Conservation (phyloP, 108 stramenopile species). For the Mayamaea pseudoterrestris region DNA sequence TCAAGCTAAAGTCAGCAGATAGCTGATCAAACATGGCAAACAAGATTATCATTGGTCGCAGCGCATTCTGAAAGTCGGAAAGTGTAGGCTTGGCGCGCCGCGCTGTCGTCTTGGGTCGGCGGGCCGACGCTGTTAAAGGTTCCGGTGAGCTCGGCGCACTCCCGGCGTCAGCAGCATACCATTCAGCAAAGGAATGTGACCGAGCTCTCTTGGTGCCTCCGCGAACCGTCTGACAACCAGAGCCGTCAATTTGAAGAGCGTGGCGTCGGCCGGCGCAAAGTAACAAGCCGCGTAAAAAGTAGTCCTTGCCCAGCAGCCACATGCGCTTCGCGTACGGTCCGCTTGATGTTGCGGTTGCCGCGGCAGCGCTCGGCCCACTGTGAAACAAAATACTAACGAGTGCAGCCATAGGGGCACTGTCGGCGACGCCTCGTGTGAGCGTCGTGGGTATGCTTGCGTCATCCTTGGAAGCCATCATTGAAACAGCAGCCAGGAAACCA, state of each 20-base stretch:
- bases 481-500: conserved; percentile 60
- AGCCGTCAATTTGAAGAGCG: conserved; percentile 44
- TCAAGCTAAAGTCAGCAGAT: conserved; percentile 41
- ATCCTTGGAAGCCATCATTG: conserved; percentile 25
- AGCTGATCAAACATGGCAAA: conserved; percentile 67
- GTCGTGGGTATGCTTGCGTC: conserved; percentile 8
- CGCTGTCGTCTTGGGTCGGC: conserved; percentile 2
- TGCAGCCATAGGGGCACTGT: conserved; percentile 65
- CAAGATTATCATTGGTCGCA: conserved; percentile 64
- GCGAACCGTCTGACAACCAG: conserved; percentile 46
- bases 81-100: conserved; percentile 13
- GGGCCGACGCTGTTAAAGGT: conserved; percentile 1
- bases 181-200: conserved; percentile 50
- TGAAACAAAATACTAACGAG: conserved; percentile 61
- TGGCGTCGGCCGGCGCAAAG: conserved; percentile 67
- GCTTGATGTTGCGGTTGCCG: conserved; percentile 1
- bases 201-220: conserved; percentile 21
- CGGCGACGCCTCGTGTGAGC: conserved; percentile 48
- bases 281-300: conserved; percentile 59
- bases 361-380: conserved; percentile 18
- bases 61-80: conserved; percentile 39
- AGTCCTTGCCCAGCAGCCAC: conserved; percentile 49
- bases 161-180: conserved; percentile 30
- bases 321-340: conserved; percentile 39
- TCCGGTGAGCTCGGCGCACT: conserved; percentile 8